Evolutionary conservation across 495 filamentous ascomycete species (phyloP).

Genomic region (Neurospora hispaniola): DNA sequence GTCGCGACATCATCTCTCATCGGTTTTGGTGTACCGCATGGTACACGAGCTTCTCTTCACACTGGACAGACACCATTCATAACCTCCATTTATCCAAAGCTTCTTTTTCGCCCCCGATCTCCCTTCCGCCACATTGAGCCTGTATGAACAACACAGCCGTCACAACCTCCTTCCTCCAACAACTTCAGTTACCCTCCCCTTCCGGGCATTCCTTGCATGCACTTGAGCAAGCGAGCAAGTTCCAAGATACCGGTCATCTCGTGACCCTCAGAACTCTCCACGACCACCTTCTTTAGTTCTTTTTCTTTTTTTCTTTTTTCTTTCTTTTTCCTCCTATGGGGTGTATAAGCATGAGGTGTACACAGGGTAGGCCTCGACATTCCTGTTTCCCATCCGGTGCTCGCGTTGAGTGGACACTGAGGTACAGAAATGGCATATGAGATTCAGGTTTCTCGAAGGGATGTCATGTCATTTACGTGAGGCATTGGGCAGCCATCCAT

Average conservation of each 20-base stretch:
- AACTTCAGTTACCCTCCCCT: background rate
- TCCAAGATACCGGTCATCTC: background rate
- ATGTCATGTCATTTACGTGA: background rate
- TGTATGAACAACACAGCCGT: background rate
- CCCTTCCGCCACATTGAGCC: background rate
- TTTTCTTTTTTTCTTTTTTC: too few relatives aligned
- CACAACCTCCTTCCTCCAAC: background rate
- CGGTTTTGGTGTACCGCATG: background rate
- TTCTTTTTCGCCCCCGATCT: background rate
- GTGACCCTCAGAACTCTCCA: background rate
- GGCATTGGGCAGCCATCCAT: background rate
- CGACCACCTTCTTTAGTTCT: background rate
- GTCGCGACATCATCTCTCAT: background rate
- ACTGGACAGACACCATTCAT: background rate
- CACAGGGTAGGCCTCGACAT: background rate
- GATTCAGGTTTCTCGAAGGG: background rate
- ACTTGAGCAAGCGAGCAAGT: background rate
- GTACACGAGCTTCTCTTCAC: background rate
- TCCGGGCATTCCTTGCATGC: background rate
- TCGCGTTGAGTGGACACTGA: background rate
- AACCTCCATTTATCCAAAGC: background rate
- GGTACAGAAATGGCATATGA: background rate
- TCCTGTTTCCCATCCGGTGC: background rate
- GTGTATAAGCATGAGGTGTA: background rate
- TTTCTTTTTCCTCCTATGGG: background rate